A percentile compares a stretch with the other conserved stretches of the same genome.
phyloP scores from a whole-genome alignment of 148 eudicot species.

The Fagopyrum esculentum region DNA sequence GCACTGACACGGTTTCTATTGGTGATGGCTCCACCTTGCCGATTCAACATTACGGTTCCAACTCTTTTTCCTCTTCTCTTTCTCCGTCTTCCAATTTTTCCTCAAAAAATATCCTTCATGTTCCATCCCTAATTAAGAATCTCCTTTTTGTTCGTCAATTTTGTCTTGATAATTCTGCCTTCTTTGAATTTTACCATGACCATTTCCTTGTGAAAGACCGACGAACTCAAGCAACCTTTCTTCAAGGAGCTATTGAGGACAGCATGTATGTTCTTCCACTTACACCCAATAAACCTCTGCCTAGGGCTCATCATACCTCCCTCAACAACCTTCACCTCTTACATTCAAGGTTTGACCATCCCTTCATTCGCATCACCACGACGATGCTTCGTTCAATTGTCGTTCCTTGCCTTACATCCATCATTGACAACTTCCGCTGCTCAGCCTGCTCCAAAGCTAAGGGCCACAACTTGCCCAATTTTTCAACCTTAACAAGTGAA shows the following conservation, averaged over 20 bases:
- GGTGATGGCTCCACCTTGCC: not conserved
- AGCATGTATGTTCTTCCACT: not conserved
- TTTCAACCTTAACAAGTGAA: not conserved
- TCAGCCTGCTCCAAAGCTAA: not conserved
- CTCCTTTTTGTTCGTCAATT: not conserved
- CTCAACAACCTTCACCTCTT: not conserved
- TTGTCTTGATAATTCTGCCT: not conserved
- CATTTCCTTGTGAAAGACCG: not conserved
- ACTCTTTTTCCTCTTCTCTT: not conserved
- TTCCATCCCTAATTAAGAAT: not conserved
- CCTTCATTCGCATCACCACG: not conserved
- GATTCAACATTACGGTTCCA: not conserved
- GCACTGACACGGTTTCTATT: not conserved
- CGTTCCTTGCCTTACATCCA: too few relatives aligned
- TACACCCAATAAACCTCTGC: not conserved
- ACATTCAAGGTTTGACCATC: not conserved
- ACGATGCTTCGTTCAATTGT: not conserved
- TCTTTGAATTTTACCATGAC: not conserved
- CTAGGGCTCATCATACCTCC: too few relatives aligned
- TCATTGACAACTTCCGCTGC: not conserved
- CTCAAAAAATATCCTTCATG: not conserved
- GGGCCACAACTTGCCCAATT: not conserved
- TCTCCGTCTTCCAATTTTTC: not conserved
- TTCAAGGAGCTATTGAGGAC: not conserved
- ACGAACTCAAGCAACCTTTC: not conserved